Evolutionary conservation across 352 stramenopile species (phyloP).

Genomic region (Globisporangium parvum): DNA sequence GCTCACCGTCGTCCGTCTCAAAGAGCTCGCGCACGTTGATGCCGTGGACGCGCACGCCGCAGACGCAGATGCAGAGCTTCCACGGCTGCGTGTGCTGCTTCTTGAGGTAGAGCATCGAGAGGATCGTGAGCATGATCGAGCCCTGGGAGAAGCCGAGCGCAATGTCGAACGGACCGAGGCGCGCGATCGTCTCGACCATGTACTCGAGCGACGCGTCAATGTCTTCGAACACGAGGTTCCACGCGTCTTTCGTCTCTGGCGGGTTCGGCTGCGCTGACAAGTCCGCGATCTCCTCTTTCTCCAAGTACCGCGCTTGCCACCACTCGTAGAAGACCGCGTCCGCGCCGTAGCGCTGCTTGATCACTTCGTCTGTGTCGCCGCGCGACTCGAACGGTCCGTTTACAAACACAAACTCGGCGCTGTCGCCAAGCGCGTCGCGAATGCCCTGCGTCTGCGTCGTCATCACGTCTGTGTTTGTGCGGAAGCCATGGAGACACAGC

Average conservation of each 20-base stretch:
- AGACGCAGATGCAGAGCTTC: slow-evolving; percentile 40
- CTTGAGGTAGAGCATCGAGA: slow-evolving; percentile 30
- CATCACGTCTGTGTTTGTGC: slow-evolving; percentile 49
- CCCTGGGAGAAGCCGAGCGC: slow-evolving; percentile 57
- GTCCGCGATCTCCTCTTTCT: slow-evolving; percentile 17
- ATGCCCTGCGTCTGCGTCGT: slow-evolving; percentile 35
- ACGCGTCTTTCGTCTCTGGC: slow-evolving; percentile 15
- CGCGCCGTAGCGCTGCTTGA: slow-evolving; percentile 18
- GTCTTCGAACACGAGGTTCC: slow-evolving; percentile 29
- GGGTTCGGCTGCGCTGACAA: slow-evolving; percentile 14
- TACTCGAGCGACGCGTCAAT: slow-evolving; percentile 30
- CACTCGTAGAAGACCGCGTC: slow-evolving; percentile 43
- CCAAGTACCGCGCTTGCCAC: slow-evolving; percentile 28
- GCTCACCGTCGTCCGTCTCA: slow-evolving; percentile 17
- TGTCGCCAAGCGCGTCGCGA: slow-evolving; percentile 23
- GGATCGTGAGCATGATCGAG: slow-evolving; percentile 34
- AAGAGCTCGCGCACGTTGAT: slow-evolving; percentile 33
- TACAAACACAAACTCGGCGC: slow-evolving; percentile 38
- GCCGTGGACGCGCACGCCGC: slow-evolving; percentile 27
- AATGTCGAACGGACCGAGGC: slow-evolving; percentile 39
- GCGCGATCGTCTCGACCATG: slow-evolving; percentile 30
- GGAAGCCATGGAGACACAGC: slow-evolving; percentile 51
- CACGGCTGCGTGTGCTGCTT: slow-evolving; percentile 23
- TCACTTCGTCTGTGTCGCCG: slow-evolving; percentile 20
- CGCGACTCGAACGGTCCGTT: slow-evolving; percentile 25